Base-by-base conservation (phyloP, 1,284 basidiomycete species). In the Paramarasmius palmivorus region DNA sequence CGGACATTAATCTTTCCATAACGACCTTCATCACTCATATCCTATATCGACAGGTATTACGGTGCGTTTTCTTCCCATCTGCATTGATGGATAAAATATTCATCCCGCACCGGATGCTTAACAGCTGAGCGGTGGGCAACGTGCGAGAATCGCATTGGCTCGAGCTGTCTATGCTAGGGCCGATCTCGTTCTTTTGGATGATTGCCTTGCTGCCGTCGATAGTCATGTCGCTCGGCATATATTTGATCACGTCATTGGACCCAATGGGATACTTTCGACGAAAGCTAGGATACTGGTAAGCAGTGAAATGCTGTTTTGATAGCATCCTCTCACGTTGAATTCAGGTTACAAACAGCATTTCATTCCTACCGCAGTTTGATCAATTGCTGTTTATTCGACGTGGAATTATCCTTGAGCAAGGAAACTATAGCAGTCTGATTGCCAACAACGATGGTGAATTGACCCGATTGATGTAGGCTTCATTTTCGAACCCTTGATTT, bases 191-290 rank as follows among this genome's bases (percentile, higher is more conserved):
- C 70, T 82, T 23, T 62, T 82, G 2, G 79, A 82, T 55, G 81
- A 82, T 52, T 75, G 77, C 1, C 76, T 92, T 1, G 83, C 84
- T 15, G 78, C 83, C 64, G 71, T 78, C 1, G 76, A 77, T 50
- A 73, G 73, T 12, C 75, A 77, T 55, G 74, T 78, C 22, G 76
- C 75, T 32, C 68, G 70, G 4, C 73, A 76, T 55, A 69, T 77
- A 17, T 77, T 76, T 51, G 93, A 96, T 62, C 78, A 92, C 45
- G 93, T 98, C 32, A 90, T 98, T 55, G 95, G 95, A 2, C 94
- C 95, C 1, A 74, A 84, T 50, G 95, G 95, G 53, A 65, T 98
- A 2, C 83, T 98, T 26, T 82, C 88, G 15, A 82, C 82, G 38
- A 96, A 96, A 70, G 93, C 93, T 4, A 80, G 95, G 23, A 80